Evolutionary conservation across 257 asterid genomes (phyloP).

Genomic region (Paraleonurus japonicus): DNA sequence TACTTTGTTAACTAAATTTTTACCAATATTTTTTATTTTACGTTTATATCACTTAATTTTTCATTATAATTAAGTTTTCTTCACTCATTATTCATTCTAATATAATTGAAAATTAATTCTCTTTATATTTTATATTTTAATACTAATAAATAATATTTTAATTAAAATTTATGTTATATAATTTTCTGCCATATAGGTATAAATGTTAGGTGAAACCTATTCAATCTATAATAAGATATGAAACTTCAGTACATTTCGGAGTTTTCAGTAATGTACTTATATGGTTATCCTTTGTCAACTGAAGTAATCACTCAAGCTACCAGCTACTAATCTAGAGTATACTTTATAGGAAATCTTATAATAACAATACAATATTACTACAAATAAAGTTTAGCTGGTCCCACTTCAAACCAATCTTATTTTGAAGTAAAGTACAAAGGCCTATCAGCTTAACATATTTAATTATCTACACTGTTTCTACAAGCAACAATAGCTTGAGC

Average conservation of each 20-base stretch:
- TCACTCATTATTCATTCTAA: no score
- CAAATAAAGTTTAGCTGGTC: neutral
- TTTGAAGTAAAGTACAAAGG: neutral
- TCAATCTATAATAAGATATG: neutral
- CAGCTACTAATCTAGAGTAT: neutral
- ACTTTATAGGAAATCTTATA: no score
- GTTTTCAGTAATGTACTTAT: neutral
- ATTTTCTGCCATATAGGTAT: no score
- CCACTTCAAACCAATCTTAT: slow-evolving; percentile 16
- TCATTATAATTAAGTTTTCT: no score
- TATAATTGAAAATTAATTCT: no score
- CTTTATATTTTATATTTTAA: no score
- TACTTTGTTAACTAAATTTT: no score
- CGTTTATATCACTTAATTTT: no score
- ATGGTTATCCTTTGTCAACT: neutral
- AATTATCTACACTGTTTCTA: neutral
- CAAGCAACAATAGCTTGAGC: slow-evolving; percentile 12
- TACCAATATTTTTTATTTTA: no score
- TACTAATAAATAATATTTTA: no score
- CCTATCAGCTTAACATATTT: neutral
- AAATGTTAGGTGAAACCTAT: neutral
- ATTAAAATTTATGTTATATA: no score
- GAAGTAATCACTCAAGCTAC: neutral
- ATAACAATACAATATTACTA: neutral
- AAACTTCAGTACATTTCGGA: neutral